Conservation (phyloP, 2,329 filamentous ascomycete genomes). For the Lizonia empirigonia region DNA sequence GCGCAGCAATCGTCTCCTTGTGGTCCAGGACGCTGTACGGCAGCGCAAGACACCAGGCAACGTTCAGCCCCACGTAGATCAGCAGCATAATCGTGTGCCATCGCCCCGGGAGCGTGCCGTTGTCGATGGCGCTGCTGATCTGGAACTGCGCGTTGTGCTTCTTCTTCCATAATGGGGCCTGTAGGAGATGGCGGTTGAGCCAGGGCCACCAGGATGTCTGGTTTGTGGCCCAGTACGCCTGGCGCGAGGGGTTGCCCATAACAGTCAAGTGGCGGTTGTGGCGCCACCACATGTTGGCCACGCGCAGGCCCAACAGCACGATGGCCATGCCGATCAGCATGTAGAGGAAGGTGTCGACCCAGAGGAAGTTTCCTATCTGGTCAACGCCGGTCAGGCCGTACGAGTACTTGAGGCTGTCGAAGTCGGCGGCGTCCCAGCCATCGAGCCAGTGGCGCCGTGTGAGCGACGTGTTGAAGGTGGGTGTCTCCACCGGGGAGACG, state of each 20-base stretch:
- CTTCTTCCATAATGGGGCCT: constrained; percentile 73
- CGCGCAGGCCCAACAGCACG: constrained; percentile 50
- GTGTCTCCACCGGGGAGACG: constrained; percentile 16
- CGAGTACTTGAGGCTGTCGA: constrained; percentile 46
- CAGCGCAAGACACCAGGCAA: constrained; percentile 76
- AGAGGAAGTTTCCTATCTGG: constrained; percentile 55
- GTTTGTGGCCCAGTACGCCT: constrained; percentile 56
- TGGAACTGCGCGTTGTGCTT: constrained; percentile 78
- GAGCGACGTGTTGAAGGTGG: constrained; percentile 18
- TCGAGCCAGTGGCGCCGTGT: constrained; percentile 35
- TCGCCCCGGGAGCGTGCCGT: constrained; percentile 79
- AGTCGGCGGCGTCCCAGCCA: constrained; percentile 38
- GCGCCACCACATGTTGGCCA: constrained; percentile 50
- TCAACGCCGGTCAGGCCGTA: constrained; percentile 56
- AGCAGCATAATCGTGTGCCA: constrained; percentile 74
- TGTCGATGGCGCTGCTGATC: constrained; percentile 69
- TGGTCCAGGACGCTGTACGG: constrained; percentile 59
- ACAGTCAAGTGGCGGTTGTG: constrained; percentile 55
- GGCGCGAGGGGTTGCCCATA: constrained; percentile 48
- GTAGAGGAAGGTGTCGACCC: constrained; percentile 53
- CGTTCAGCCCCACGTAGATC: constrained; percentile 72
- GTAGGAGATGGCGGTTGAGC: constrained; percentile 68
- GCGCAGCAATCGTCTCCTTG: constrained; percentile 72
- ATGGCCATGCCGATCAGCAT: constrained; percentile 41
- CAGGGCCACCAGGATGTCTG: constrained; percentile 58